Base-by-base conservation (phyloP, 352 stramenopile species). In the Phytopythium delawarense region DNA sequence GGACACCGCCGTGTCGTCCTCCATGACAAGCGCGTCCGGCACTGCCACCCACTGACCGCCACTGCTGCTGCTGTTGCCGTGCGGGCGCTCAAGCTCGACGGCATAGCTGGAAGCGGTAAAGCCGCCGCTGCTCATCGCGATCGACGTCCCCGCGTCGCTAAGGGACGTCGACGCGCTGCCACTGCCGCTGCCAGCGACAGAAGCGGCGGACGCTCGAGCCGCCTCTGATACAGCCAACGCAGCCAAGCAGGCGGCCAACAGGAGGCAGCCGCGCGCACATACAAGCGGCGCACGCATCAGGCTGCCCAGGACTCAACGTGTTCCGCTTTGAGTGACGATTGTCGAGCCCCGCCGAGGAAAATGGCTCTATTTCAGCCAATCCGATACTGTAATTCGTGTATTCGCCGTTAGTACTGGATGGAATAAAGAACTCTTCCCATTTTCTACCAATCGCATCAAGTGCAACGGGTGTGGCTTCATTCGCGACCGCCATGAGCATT, bases 21-120 rank as follows among this genome's bases (percentile, higher is more conserved):
- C 9, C 40, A 45, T 45, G 37, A 54, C 20, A 20, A 61, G 42
- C 52, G 12, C n/a, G 20, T 58, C 52, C 34, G 52, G 52, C 12
- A 58, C 20, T 18, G 11, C 12, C 9, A 8, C 8, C 12, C 9
- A 21, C 21, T 25, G 12, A 20, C 21, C 51, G 23, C 25, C 30
- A 20, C 52, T 11, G 8, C 6, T 6, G 34, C 32, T 18, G 34
- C 9, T 23, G 28, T 34, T 0, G 30, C 7, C 4, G 20, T 20
- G 4, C 2, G 8, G 2, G 34, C 11, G 52, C 20, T 46, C 15
- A n/a, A 46, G n/a, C n/a, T 20, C 37, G n/a, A 30, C 15, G 34
- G 34, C 34, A n/a, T 12, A 9, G 18, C 32, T 34, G 12, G 3
- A 21, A 11, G 12, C 4, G 46, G 23, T 21, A 1, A 21, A 28